Conservation (phyloP, 2,329 filamentous ascomycete genomes). For the Penicillium vulpinum region DNA sequence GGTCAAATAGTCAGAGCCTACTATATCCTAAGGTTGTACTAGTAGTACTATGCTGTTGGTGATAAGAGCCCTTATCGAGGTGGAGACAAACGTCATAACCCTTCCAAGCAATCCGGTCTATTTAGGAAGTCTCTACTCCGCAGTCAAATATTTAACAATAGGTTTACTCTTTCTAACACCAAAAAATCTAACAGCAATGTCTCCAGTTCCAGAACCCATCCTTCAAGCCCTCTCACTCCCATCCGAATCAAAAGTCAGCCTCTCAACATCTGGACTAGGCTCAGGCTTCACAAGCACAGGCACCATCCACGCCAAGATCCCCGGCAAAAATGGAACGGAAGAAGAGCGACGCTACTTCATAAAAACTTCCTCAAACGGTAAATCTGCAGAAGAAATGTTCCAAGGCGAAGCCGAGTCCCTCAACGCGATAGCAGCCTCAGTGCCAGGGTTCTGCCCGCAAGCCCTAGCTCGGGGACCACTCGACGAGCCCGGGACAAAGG, state of each 20-base stretch:
- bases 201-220: constrained; percentile 35
- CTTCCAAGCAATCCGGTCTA: not conserved
- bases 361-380: constrained; percentile 38
- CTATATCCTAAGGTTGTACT: no score
- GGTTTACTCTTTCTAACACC: not conserved
- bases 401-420: constrained; percentile 79
- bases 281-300: constrained; percentile 49
- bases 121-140: no score
- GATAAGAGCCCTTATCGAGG: not conserved
- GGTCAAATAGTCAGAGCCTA: no score
- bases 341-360: constrained; percentile 42
- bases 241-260: constrained; percentile 32
- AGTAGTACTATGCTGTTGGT: not conserved
- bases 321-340: constrained; percentile 21
- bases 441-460: constrained; percentile 73
- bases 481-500: constrained; percentile 39
- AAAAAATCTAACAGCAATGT: constrained; percentile 23
- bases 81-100: not conserved
- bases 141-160: no score
- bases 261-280: constrained; percentile 41
- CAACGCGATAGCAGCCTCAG: constrained; percentile 71
- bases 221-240: constrained; percentile 41
- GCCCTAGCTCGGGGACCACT: constrained; percentile 71
- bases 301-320: constrained; percentile 37
- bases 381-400: constrained; percentile 41